phyloP scores from a whole-genome alignment of 805 yeast species.

The Scheffersomyces amazonensis region DNA sequence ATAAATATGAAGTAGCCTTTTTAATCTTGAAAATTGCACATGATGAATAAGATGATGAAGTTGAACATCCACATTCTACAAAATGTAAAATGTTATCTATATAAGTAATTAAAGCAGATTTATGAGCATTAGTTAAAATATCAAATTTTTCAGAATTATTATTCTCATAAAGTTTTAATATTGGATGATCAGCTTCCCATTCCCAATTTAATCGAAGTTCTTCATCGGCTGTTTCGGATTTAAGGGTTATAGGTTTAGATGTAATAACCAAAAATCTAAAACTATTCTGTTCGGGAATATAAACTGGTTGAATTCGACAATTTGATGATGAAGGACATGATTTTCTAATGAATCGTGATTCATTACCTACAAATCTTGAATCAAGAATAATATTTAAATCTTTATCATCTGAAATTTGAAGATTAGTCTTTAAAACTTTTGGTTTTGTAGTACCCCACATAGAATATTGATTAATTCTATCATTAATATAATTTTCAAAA shows the following conservation, averaged over 20 bases:
- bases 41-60: conserved; percentile 35
- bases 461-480: conserved; percentile 74
- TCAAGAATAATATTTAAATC: conserved; percentile 61
- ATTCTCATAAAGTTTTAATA: conserved; percentile 41
- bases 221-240: conserved; percentile 43
- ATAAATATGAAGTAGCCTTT: conserved; percentile 57
- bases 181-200: conserved; percentile 83
- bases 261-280: conserved; percentile 58
- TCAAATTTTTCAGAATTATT: conserved; percentile 48
- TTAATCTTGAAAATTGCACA: conserved; percentile 61
- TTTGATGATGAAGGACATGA: conserved; percentile 67
- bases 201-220: conserved; percentile 85
- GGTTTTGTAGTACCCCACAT: conserved; percentile 65
- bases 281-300: conserved; percentile 34
- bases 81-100: conserved; percentile 60
- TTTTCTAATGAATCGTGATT: conserved; percentile 69
- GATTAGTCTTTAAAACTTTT: conserved; percentile 24
- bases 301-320: conserved; percentile 56
- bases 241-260: conserved; percentile 44
- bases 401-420: conserved; percentile 22
- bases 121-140: conserved; percentile 49
- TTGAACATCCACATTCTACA: conserved; percentile 61
- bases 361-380: conserved; percentile 76
- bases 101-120: conserved; percentile 54
- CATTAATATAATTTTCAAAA: conserved; percentile 59